Percentiles rank a stretch among this genome's conserved stretches.
Conservation (phyloP, 1,284 basidiomycete genomes). For the Moesziomyces globuligerus region DNA sequence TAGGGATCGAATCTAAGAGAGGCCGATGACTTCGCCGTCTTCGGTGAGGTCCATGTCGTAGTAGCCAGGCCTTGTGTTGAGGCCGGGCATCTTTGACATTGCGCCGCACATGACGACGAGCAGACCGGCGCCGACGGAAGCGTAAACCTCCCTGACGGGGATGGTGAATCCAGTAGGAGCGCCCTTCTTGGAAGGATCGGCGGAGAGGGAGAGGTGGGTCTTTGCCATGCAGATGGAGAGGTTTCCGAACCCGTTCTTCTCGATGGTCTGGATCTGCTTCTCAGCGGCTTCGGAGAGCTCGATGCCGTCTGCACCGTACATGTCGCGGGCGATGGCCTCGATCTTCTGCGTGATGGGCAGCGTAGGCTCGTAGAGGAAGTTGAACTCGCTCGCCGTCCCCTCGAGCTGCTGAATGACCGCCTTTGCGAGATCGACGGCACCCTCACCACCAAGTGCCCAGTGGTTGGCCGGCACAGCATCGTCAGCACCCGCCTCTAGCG, state of each 20-base stretch:
- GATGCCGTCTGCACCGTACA: constrained; percentile 66
- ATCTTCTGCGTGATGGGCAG: constrained; percentile 62
- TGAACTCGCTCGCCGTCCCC: constrained; percentile 55
- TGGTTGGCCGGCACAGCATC: constrained; percentile 95
- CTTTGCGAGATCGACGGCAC: constrained; percentile 62
- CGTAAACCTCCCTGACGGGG: constrained; percentile 86
- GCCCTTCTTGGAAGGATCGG: constrained; percentile 62
- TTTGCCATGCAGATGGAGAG: constrained; percentile 93
- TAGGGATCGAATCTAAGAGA: constrained; percentile 53
- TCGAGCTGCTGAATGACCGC: constrained; percentile 60
- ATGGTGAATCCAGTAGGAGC: constrained; percentile 76
- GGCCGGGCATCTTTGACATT: constrained; percentile 93
- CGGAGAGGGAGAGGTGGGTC: constrained; percentile 73
- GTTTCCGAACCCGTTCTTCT: constrained; percentile 83
- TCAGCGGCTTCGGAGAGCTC: constrained; percentile 75
- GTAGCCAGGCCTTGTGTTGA: constrained; percentile 86
- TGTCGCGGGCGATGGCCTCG: constrained; percentile 61
- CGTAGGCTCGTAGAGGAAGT: constrained; percentile 64
- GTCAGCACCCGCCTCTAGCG: constrained; percentile 88
- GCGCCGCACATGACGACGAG: constrained; percentile 80
- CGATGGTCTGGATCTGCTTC: constrained; percentile 90
- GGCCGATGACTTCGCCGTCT: constrained; percentile 67
- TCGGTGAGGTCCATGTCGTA: constrained; percentile 65
- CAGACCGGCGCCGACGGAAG: constrained; percentile 94
- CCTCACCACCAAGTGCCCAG: constrained; percentile 70